Evolutionary conservation across 2,329 filamentous ascomycete genomes (phyloP), one percentile per base, ranked within the genome.

Genomic region (Alternaria dauci): DNA sequence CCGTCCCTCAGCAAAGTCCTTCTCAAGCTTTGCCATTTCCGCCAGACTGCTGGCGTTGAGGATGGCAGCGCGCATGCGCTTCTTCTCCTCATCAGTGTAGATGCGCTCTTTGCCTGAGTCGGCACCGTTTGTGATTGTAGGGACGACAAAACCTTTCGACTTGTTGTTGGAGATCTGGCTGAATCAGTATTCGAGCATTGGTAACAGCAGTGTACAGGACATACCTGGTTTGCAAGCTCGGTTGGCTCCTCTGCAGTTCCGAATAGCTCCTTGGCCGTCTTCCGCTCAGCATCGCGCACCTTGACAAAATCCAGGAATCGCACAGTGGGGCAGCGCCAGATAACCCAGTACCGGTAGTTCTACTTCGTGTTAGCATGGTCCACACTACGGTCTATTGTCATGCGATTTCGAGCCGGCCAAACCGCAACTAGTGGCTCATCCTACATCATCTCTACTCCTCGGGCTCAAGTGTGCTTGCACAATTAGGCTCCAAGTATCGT

Each of bases 241-340:
- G 93, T 93, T 1, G 94, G 95, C 75, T 91, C 88, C 52, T 91
- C 87, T 1, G 80, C 78, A 3, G 91, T 92, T 52, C 96, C 96
- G 73, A 98, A 98, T 2, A 99, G 84, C 78, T 94, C 90, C 18
- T 81, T 84, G 0, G 93, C 93, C 70, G 89, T 87, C 66, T 87
- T 82, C 44, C 94, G 88, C 84, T 99, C 95, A 0, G 86, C 88
- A 66, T 95, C 88, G 80, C 93, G 96, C 51, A 99, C 93, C 80
- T 96, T 97, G 70, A 88, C 86, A 77, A 93, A 97, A 80, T 99
- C 95, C 50, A 99, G 85, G 80, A 97, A 98, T 44, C 94, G 89
- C 43, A 99, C 88, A 5, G 85, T 86, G 1, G 93, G 93, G 76
- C 91, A 92, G 65, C 90, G 88, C 91, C 92, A 97, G 62, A 99